A percentile compares a stretch with the other conserved stretches of the same genome.
These are phyloP conservation scores for Cytospora schulzeri DNA, from an alignment of 2,329 filamentous ascomycete species.

Conservation along the genomic window DNA sequence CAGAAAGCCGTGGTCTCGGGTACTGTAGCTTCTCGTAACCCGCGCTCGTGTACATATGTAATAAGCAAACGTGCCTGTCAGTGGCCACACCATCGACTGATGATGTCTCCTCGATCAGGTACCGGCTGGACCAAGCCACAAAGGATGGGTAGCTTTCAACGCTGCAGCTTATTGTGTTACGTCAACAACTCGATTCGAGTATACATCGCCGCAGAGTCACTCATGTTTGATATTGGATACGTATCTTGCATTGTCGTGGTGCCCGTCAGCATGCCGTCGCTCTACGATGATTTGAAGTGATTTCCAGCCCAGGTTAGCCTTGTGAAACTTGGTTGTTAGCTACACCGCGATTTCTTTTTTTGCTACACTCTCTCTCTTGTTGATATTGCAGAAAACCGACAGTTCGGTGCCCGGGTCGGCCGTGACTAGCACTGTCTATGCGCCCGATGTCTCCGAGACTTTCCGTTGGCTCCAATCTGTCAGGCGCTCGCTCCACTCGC, in stretches of 20 bases:
- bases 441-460: background rate
- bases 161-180: background rate
- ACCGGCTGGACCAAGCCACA: conserved; percentile 13
- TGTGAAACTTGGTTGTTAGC: background rate
- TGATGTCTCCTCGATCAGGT: background rate
- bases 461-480: background rate
- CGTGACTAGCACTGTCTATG: background rate
- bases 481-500: background rate
- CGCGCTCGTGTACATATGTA: background rate
- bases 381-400: background rate
- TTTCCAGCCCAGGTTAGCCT: background rate
- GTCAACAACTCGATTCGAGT: background rate
- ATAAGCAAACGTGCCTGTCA: conserved; percentile 16
- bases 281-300: background rate
- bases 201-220: conserved; percentile 13
- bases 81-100: conserved; percentile 14
- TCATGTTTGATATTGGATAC: background rate
- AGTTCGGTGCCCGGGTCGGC: background rate
- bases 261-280: background rate
- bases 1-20: conserved; percentile 14
- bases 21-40: background rate
- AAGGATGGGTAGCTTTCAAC: conserved; percentile 3
- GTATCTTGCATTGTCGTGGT: background rate
- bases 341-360: background rate
- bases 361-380: background rate